These are phyloP conservation scores for Apiotrichum brassicae DNA, from an alignment of 1,284 basidiomycete genomes.

Conservation along the genomic window DNA sequence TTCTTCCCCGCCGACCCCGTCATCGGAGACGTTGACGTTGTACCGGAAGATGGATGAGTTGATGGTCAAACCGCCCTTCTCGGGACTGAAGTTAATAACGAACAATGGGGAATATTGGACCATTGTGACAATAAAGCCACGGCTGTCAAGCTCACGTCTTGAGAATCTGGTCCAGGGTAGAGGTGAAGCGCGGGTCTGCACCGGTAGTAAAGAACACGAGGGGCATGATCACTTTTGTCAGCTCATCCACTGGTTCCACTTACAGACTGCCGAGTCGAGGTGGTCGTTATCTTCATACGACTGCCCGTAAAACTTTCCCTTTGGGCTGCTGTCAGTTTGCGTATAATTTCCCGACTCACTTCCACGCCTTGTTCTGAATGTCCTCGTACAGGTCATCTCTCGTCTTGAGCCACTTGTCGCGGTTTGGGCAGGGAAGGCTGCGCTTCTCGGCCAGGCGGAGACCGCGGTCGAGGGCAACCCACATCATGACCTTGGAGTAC, in stretches of 20 bases:
- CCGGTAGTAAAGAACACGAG: constrained; percentile 70
- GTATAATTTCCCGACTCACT: constrained; percentile 19
- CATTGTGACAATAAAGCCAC: too few relatives aligned
- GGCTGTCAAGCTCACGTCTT: constrained; percentile 49
- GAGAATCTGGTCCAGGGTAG: constrained; percentile 71
- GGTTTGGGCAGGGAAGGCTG: constrained; percentile 50
- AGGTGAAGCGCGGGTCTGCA: constrained; percentile 77
- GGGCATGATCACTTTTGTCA: constrained; percentile 34
- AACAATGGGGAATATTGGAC: neutral
- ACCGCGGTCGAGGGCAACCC: constrained; percentile 87
- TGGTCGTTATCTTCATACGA: constrained; percentile 49
- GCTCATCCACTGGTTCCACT: constrained; percentile 5
- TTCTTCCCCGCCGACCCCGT: constrained; percentile 88
- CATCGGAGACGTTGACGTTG: constrained; percentile 72
- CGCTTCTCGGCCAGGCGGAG: constrained; percentile 85
- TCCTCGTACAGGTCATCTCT: constrained; percentile 74
- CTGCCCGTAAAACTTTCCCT: constrained; percentile 43
- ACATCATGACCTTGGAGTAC: constrained; percentile 90
- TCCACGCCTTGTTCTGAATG: constrained; percentile 58
- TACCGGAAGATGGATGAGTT: constrained; percentile 55
- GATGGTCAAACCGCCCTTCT: constrained; percentile 78
- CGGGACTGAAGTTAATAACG: constrained; percentile 50
- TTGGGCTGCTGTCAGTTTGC: constrained; percentile 16
- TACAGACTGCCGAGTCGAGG: constrained; percentile 47
- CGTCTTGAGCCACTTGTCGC: constrained; percentile 61